phyloP scores from a whole-genome alignment of 2,329 filamentous ascomycete genomes.

The Fusarium equiseti region DNA sequence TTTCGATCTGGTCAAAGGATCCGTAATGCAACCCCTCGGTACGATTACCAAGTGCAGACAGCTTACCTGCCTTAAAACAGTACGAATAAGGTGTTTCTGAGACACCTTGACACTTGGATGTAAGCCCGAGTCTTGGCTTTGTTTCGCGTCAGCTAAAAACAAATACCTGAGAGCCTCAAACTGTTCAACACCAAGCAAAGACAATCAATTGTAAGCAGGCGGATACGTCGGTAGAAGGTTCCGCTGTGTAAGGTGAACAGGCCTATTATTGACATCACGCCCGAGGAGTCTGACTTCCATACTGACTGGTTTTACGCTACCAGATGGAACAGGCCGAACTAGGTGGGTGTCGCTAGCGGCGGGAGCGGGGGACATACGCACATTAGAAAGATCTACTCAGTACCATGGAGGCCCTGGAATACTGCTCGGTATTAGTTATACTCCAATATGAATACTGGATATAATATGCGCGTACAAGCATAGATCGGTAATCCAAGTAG shows the following conservation, averaged over 20 bases:
- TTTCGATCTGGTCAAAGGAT: constrained; percentile 26
- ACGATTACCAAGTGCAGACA: neutral
- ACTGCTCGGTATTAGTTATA: neutral
- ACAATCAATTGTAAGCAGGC: constrained; percentile 21
- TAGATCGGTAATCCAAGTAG: neutral
- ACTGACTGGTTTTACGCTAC: constrained; percentile 5
- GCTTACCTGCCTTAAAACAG: neutral
- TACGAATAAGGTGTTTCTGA: neutral
- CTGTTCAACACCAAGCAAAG: constrained; percentile 15
- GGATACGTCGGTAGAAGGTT: constrained; percentile 16
- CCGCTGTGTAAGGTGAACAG: neutral
- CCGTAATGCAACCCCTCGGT: constrained; percentile 13
- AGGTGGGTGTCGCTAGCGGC: constrained; percentile 31
- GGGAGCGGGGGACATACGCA: constrained; percentile 34
- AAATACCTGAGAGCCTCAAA: neutral
- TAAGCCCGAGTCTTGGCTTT: constrained; percentile 21
- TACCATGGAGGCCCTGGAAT: neutral
- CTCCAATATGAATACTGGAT: neutral
- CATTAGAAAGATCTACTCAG: constrained; percentile 25
- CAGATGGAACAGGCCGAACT: constrained; percentile 28
- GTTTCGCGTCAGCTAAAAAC: constrained; percentile 16
- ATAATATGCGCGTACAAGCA: too few relatives aligned
- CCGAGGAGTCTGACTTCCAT: neutral
- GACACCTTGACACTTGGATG: constrained; percentile 1
- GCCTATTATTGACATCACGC: neutral